These are phyloP conservation scores for Naganishia liquefaciens DNA, from an alignment of 1,284 basidiomycete genomes.

Conservation along the genomic window DNA sequence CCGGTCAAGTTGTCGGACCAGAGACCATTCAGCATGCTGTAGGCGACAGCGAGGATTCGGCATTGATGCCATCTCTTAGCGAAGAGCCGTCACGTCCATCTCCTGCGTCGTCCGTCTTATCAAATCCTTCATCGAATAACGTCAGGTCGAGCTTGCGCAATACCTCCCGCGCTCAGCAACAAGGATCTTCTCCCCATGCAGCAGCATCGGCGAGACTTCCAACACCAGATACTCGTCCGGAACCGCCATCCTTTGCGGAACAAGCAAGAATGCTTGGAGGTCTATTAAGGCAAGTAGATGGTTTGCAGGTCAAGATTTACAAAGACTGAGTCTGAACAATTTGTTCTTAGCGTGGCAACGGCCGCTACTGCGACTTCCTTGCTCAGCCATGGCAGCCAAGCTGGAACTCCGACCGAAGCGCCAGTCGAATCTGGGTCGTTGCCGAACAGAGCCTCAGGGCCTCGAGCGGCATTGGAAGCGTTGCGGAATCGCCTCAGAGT, in stretches of 20 bases:
- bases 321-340: conserved; percentile 46
- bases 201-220: too few relatives aligned
- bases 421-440: conserved; percentile 35
- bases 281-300: conserved; percentile 46
- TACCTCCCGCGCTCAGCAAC: too few relatives aligned
- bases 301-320: conserved; percentile 39
- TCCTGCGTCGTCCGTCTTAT: too few relatives aligned
- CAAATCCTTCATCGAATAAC: too few relatives aligned
- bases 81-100: too few relatives aligned
- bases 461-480: conserved; percentile 39
- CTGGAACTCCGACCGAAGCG: conserved; percentile 28
- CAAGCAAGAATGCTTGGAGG: conserved; percentile 52
- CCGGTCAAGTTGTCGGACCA: too few relatives aligned
- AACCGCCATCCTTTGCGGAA: conserved; percentile 40
- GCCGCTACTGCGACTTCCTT: conserved; percentile 50
- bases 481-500: conserved; percentile 46
- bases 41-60: too few relatives aligned
- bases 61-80: too few relatives aligned
- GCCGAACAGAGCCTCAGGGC: conserved; percentile 24
- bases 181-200: too few relatives aligned
- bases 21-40: too few relatives aligned
- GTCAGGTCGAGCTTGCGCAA: too few relatives aligned
- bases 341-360: conserved; percentile 44
- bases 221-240: neutral
- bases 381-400: conserved; percentile 27